Evolutionary conservation across 164 flowering plant genomes (phyloP).

Genomic region (Umbellularia californica): DNA sequence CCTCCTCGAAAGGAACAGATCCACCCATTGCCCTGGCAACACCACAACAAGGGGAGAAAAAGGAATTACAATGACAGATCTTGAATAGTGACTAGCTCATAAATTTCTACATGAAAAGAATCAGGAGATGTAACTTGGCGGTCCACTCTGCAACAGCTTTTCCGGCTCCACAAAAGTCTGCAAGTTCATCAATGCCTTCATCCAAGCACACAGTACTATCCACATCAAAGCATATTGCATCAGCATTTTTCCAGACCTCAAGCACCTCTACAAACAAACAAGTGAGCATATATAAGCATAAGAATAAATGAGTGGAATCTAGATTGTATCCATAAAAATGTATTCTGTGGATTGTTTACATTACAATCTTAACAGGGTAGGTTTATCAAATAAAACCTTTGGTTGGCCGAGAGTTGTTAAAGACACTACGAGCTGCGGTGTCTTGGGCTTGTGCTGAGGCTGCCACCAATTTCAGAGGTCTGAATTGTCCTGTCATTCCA

Average conservation of each 20-base stretch:
- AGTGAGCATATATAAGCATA: background rate
- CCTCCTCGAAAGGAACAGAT: conserved; percentile 94
- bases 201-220: conserved; percentile 98
- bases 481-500: conserved; percentile 23
- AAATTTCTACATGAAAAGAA: background rate
- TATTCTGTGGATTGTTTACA: background rate
- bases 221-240: conserved; percentile 97
- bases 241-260: conserved; percentile 58
- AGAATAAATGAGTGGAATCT: background rate
- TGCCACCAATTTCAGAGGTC: conserved; percentile 21
- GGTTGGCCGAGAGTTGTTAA: conserved; percentile 42
- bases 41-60: conserved; percentile 10
- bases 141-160: conserved; percentile 99
- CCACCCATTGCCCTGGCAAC: conserved; percentile 88
- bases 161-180: conserved; percentile 99
- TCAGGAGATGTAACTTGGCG: conserved; percentile 46
- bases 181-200: conserved; percentile 98
- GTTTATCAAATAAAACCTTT: conserved; percentile 31
- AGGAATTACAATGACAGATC: background rate
- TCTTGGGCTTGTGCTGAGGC: conserved; percentile 40
- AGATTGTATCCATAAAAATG: background rate
- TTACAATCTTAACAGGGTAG: background rate
- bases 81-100: background rate
- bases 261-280: conserved; percentile 45
- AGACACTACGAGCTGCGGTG: conserved; percentile 14